A percentile compares a stretch with the other conserved stretches of the same genome.
These are phyloP conservation scores for Exserohilum rostratum DNA, from an alignment of 2,329 filamentous ascomycete species.

Conservation along the genomic window DNA sequence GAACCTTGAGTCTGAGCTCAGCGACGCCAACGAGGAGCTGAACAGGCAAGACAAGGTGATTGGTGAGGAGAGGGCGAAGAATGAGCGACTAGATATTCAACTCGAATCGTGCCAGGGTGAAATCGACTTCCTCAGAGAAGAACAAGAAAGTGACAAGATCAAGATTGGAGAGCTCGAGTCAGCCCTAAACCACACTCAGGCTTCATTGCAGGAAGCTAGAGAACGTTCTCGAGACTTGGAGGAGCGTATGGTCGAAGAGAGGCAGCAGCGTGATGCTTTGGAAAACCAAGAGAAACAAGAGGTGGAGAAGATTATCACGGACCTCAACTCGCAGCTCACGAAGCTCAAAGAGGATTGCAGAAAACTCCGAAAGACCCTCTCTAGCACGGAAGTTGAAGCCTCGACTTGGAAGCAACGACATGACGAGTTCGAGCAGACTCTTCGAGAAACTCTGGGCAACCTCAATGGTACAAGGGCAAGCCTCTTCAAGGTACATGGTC, in stretches of 20 bases:
- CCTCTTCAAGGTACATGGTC: constrained; percentile 70
- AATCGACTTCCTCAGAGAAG: constrained; percentile 92
- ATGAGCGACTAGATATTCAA: constrained; percentile 84
- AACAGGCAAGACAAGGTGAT: constrained; percentile 85
- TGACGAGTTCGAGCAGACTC: constrained; percentile 85
- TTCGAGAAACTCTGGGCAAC: constrained; percentile 86
- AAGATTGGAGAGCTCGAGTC: constrained; percentile 94
- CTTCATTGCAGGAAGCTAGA: constrained; percentile 81
- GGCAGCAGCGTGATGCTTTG: constrained; percentile 84
- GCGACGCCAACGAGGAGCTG: constrained; percentile 83
- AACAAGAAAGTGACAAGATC: constrained; percentile 97
- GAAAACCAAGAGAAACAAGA: constrained; percentile 92
- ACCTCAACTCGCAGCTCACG: constrained; percentile 84
- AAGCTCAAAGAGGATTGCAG: constrained; percentile 85
- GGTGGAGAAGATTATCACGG: constrained; percentile 89
- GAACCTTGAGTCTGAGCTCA: constrained; percentile 80
- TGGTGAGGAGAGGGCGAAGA: constrained; percentile 84
- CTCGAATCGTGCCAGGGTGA: constrained; percentile 91
- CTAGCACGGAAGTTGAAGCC: constrained; percentile 84
- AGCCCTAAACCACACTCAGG: constrained; percentile 77
- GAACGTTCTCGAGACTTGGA: constrained; percentile 64
- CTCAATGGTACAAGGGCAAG: constrained; percentile 84
- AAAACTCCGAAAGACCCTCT: constrained; percentile 80
- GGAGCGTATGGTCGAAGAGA: constrained; percentile 76
- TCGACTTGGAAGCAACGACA: constrained; percentile 90